Conservation (phyloP, 106 monocot species). For the Acorus gramineus region DNA sequence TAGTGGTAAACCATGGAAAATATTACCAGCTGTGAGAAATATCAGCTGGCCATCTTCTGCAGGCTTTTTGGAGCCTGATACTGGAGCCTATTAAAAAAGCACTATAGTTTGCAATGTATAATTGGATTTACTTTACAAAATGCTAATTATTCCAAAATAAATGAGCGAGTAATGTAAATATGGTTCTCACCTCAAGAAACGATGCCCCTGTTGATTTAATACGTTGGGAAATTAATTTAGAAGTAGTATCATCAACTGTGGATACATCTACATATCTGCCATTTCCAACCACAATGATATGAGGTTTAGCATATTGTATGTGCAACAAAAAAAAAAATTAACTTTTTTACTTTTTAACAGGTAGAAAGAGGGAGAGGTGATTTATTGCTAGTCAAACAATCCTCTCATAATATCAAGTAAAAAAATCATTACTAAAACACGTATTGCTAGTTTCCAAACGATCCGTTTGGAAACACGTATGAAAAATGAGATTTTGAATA, state of each 20-base stretch:
- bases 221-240: constrained; percentile 45
- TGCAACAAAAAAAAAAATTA: too few relatives aligned
- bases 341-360: too few relatives aligned
- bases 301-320: neutral
- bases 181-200: constrained; percentile 52
- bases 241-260: constrained; percentile 71
- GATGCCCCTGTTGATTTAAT: constrained; percentile 60
- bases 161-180: neutral
- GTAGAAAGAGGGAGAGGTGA: too few relatives aligned
- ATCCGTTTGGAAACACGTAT: too few relatives aligned
- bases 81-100: constrained; percentile 72
- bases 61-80: constrained; percentile 94
- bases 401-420: too few relatives aligned
- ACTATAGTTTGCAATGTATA: constrained; percentile 12
- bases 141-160: neutral
- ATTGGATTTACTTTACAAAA: constrained; percentile 9
- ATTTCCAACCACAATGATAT: constrained; percentile 1
- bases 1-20: too few relatives aligned
- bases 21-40: constrained; percentile 76
- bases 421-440: too few relatives aligned
- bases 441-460: too few relatives aligned
- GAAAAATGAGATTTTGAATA: too few relatives aligned
- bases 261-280: constrained; percentile 82
- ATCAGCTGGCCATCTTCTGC: constrained; percentile 97
- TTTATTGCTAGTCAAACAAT: too few relatives aligned